A percentile compares a stretch with the other conserved stretches of the same genome.
These are phyloP conservation scores for Naegleria fowleri DNA, from an alignment of 208 protist species.

Conservation along the genomic window DNA sequence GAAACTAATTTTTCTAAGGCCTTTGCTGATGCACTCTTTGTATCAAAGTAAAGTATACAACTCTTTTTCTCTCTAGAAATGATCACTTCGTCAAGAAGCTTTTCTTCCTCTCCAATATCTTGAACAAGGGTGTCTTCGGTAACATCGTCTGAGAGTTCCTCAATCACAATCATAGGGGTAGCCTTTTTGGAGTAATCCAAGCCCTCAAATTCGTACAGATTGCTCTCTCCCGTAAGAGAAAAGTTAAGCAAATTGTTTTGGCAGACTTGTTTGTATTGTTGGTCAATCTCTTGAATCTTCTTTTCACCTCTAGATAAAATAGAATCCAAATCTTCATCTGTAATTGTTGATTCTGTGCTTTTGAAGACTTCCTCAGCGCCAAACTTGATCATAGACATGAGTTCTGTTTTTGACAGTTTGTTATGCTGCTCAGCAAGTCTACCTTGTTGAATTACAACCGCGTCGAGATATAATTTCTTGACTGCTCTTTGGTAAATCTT, in stretches of 20 bases:
- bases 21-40: neutral
- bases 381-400: conserved; percentile 94
- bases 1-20: neutral
- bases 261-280: conserved; percentile 68
- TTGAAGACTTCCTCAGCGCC: conserved; percentile 95
- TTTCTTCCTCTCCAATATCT: neutral
- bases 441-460: conserved; percentile 94
- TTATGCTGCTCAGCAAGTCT: conserved; percentile 52
- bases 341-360: conserved; percentile 68
- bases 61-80: neutral
- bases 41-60: conserved; percentile 11
- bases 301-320: conserved; percentile 81
- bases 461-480: conserved; percentile 95
- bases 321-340: conserved; percentile 95
- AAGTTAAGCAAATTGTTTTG: conserved; percentile 83
- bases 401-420: conserved; percentile 79
- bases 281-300: conserved; percentile 67
- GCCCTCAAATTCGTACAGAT: conserved; percentile 91
- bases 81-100: neutral
- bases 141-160: neutral
- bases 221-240: conserved; percentile 73
- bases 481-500: conserved; percentile 94
- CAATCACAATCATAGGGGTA: conserved; percentile 35
- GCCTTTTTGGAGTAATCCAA: conserved; percentile 66
- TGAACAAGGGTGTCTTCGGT: neutral